Evolutionary conservation across 2,329 filamentous ascomycete genomes (phyloP).

Genomic region (Alternaria tenuissima): DNA sequence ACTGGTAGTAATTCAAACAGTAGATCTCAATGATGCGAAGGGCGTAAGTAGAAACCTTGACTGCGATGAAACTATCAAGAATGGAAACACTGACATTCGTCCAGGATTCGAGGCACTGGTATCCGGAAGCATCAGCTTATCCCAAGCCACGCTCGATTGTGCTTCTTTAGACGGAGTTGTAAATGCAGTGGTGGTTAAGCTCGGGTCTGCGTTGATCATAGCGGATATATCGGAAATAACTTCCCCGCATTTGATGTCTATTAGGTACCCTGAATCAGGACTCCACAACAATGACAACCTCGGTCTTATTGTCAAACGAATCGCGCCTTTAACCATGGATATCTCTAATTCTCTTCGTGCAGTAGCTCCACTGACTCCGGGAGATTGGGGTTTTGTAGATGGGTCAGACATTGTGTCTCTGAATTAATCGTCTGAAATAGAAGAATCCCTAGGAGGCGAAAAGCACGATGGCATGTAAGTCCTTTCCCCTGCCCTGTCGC

Average conservation of each 20-base stretch:
- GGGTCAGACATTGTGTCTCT: neutral
- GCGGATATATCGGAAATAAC: neutral
- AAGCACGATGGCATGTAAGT: constrained; percentile 21
- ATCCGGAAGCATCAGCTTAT: neutral
- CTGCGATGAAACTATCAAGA: neutral
- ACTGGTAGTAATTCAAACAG: constrained; percentile 1
- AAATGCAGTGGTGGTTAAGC: neutral
- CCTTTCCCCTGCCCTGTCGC: neutral
- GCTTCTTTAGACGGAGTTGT: neutral
- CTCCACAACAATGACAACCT: constrained; percentile 5
- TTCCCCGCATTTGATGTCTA: neutral
- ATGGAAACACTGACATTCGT: neutral
- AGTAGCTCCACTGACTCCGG: neutral
- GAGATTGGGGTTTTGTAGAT: neutral
- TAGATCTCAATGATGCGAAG: neutral
- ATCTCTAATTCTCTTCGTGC: neutral
- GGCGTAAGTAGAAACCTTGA: neutral
- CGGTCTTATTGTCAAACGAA: neutral
- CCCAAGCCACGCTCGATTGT: neutral
- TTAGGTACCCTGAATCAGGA: neutral
- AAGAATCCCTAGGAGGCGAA: neutral
- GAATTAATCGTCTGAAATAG: neutral
- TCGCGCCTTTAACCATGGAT: neutral
- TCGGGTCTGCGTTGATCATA: neutral
- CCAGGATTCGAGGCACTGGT: neutral